Conservation (phyloP, 306 rosid genomes). For the Glycine latifolia region DNA sequence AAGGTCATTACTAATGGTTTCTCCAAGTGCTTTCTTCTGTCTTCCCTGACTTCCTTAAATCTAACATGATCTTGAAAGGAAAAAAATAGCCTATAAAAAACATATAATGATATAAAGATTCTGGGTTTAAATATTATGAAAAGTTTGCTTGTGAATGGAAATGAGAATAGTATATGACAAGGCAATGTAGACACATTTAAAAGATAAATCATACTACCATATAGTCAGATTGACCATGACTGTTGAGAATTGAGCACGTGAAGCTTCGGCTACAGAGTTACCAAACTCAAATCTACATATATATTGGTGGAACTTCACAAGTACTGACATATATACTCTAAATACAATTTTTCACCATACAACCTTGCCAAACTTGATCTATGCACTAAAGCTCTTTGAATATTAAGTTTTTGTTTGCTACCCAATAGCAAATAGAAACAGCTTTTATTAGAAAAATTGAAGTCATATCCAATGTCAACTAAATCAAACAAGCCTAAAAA, state of each 20-base stretch:
- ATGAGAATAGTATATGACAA: constrained; percentile 1
- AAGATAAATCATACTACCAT: constrained; percentile 1
- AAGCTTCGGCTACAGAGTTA: constrained; percentile 24
- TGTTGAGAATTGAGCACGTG: neutral
- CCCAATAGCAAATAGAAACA: constrained; percentile 12
- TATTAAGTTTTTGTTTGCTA: constrained; percentile 6
- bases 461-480: constrained; percentile 30
- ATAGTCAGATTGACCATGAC: neutral
- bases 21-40: neutral
- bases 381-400: constrained; percentile 26
- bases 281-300: neutral
- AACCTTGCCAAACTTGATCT: constrained; percentile 39
- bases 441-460: constrained; percentile 11
- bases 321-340: neutral
- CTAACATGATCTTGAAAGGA: neutral
- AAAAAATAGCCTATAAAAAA: constrained; percentile 1
- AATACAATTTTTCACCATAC: neutral
- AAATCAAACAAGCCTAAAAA: constrained; percentile 38
- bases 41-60: neutral
- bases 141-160: neutral
- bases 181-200: constrained; percentile 11
- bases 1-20: neutral
- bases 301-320: neutral
- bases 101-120: neutral
- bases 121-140: constrained; percentile 4